Conservation (phyloP, 1,284 basidiomycete genomes). For the Cryptococcus sp. region DNA sequence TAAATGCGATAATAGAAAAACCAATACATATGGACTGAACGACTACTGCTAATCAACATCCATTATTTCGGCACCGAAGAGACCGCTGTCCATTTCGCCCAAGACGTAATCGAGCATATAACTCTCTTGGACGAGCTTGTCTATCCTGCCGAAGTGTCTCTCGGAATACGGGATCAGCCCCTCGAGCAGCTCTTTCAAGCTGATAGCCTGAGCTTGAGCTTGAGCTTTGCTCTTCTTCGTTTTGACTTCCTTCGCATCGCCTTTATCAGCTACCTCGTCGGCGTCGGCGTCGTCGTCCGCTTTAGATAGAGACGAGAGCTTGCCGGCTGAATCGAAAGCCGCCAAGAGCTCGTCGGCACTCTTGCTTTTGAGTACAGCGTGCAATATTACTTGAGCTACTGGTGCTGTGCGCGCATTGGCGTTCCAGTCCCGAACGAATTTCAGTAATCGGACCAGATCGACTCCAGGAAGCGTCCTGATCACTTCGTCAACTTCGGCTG, state of each 20-base stretch:
- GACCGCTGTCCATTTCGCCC: slow-evolving; percentile 78
- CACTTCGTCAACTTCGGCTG: slow-evolving; percentile 74
- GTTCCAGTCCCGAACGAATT: slow-evolving; percentile 91
- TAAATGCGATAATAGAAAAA: too few species aligned
- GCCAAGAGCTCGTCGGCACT: slow-evolving; percentile 69
- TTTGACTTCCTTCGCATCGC: slow-evolving; percentile 17
- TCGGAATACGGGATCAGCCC: slow-evolving; percentile 91
- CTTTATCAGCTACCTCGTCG: slow-evolving; percentile 19
- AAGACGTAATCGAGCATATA: slow-evolving; percentile 91
- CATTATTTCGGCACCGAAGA: slow-evolving; percentile 46
- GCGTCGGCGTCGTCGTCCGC: slow-evolving; percentile 34
- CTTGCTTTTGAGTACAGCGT: slow-evolving; percentile 75
- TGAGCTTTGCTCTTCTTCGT: slow-evolving; percentile 7
- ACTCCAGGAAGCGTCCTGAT: slow-evolving; percentile 67
- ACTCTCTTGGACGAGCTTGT: slow-evolving; percentile 85
- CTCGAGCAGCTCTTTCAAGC: slow-evolving; percentile 75
- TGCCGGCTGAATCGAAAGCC: slow-evolving; percentile 60
- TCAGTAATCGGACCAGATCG: slow-evolving; percentile 78
- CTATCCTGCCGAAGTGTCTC: slow-evolving; percentile 81
- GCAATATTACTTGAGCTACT: slow-evolving; percentile 84
- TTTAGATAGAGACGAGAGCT: slow-evolving; percentile 22
- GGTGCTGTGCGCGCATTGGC: slow-evolving; percentile 78
- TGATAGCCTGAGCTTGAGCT: slow-evolving; percentile 23
- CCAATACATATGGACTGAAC: background rate
- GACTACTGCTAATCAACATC: slow-evolving; percentile 28